Percentiles rank a stretch among this genome's conserved stretches.
These are phyloP conservation scores for Candida parachauliodes DNA, from an alignment of 805 yeast genomes.

Conservation along the genomic window DNA sequence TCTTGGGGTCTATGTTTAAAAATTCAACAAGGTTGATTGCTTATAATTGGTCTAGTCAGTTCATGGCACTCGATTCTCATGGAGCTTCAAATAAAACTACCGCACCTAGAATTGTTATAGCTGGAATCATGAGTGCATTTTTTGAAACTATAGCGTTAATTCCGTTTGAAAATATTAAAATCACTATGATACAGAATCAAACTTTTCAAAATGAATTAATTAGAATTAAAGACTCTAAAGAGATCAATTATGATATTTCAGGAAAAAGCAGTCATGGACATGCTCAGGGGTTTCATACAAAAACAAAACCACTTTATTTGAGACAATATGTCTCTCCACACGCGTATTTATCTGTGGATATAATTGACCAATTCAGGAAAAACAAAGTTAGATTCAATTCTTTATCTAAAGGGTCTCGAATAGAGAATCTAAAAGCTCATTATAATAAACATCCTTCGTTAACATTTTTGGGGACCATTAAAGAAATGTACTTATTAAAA, in stretches of 20 bases:
- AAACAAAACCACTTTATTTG: conserved; percentile 18
- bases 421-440: conserved; percentile 19
- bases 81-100: conserved; percentile 52
- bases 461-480: conserved; percentile 49
- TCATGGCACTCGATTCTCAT: conserved; percentile 49
- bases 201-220: conserved; percentile 25
- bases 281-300: conserved; percentile 3
- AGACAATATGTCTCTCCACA: conserved; percentile 40
- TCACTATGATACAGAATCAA: conserved; percentile 73
- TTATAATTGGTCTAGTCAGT: conserved; percentile 70
- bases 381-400: conserved; percentile 11
- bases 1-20: conserved; percentile 70
- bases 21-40: conserved; percentile 69
- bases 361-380: conserved; percentile 24
- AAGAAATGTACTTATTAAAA: conserved; percentile 66
- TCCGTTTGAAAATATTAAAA: conserved; percentile 87
- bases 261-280: conserved; percentile 20
- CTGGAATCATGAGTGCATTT: conserved; percentile 81
- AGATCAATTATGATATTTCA: conserved; percentile 22
- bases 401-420: conserved; percentile 7
- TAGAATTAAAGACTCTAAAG: conserved; percentile 15
- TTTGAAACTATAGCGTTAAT: conserved; percentile 79
- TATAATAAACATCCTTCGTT: conserved; percentile 54
- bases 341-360: conserved; percentile 36
- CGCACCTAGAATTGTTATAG: conserved; percentile 79